A percentile compares a stretch with the other conserved stretches of the same genome.
phyloP scores from a whole-genome alignment of 2,329 filamentous ascomycete genomes.

The Celoporthe dispersa region DNA sequence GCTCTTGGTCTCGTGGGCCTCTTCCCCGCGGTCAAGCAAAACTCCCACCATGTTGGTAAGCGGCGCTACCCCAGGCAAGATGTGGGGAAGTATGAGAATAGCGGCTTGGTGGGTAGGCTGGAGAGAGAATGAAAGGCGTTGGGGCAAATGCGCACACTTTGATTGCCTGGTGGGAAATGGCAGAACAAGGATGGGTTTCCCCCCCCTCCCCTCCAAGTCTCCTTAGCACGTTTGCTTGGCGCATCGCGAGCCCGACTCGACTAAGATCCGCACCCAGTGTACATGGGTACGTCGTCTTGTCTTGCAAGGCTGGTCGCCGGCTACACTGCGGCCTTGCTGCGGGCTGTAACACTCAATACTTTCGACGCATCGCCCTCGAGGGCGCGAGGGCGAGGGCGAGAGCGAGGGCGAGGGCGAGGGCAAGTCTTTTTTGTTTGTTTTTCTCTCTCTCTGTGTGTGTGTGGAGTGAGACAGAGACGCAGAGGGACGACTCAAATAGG shows the following conservation, averaged over 20 bases:
- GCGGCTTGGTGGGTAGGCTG: constrained; percentile 19
- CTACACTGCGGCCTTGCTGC: background rate
- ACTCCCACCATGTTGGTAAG: background rate
- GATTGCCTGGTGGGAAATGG: background rate
- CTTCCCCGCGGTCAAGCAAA: background rate
- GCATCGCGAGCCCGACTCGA: background rate
- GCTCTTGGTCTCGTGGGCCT: constrained; percentile 5
- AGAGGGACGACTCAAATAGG: background rate
- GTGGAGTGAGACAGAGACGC: background rate
- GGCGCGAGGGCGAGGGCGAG: background rate
- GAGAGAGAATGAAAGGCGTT: constrained; percentile 10
- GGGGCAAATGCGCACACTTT: background rate
- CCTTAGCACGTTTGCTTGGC: background rate
- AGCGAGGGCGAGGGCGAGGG: constrained; percentile 3
- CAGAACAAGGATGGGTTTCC: background rate
- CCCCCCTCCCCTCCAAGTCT: background rate
- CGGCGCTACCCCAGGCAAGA: constrained; percentile 25
- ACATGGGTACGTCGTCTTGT: background rate
- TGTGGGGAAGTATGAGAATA: constrained; percentile 25
- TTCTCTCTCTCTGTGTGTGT: background rate
- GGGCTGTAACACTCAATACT: background rate
- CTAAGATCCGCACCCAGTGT: background rate
- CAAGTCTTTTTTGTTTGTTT: too few species aligned
- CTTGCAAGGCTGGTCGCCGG: background rate
- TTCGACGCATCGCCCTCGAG: background rate